Conservation (phyloP, 495 filamentous ascomycete genomes). For the Aspergillus steynii region DNA sequence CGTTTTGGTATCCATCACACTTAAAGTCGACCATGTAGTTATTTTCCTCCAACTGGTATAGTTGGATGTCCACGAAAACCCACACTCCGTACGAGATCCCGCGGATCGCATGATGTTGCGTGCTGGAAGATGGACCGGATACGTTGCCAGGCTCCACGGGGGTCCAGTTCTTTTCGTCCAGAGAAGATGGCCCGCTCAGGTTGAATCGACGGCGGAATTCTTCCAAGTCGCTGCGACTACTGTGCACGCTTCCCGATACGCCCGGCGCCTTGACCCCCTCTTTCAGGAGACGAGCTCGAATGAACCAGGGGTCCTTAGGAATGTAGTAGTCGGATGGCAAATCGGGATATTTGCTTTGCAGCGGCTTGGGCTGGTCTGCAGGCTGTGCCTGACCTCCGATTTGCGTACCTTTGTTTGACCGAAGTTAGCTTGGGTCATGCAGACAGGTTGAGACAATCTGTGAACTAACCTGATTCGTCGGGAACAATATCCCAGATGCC, state of each 20-base stretch:
- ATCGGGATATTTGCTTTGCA: constrained; percentile 51
- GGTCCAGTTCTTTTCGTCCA: constrained; percentile 36
- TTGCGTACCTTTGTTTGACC: constrained; percentile 23
- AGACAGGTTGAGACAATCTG: background rate
- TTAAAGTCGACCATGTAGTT: constrained; percentile 99
- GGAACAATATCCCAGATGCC: constrained; percentile 73
- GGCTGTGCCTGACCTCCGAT: constrained; percentile 25
- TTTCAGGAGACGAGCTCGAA: constrained; percentile 83
- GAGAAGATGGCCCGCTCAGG: constrained; percentile 37
- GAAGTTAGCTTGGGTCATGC: constrained; percentile 5
- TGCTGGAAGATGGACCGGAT: constrained; percentile 47
- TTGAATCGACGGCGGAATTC: constrained; percentile 50
- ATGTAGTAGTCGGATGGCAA: constrained; percentile 65
- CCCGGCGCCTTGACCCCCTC: constrained; percentile 61
- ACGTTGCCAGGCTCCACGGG: constrained; percentile 27
- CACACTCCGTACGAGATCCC: constrained; percentile 47
- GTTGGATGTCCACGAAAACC: constrained; percentile 93
- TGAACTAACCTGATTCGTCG: constrained; percentile 38
- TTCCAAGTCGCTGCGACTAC: constrained; percentile 59
- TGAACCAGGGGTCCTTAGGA: constrained; percentile 94
- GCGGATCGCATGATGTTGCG: constrained; percentile 31
- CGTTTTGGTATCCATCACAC: constrained; percentile 93
- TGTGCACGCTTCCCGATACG: constrained; percentile 53
- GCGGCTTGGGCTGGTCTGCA: constrained; percentile 32
- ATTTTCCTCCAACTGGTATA: constrained; percentile 91